These are phyloP conservation scores for Ogataea henricii DNA, from an alignment of 805 yeast genomes.

Conservation along the genomic window DNA sequence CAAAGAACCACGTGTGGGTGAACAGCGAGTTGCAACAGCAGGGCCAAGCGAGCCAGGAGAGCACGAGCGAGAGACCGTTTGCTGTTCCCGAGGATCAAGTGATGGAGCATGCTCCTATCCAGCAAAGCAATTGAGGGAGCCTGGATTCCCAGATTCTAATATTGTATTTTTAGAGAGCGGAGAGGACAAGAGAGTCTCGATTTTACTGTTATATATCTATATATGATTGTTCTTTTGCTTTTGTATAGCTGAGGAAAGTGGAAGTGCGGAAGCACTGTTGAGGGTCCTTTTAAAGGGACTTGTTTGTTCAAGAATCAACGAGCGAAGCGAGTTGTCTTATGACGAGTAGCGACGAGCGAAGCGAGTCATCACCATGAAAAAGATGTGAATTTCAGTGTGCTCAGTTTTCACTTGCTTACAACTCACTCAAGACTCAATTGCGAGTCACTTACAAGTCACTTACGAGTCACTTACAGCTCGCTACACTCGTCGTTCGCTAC, in stretches of 20 bases:
- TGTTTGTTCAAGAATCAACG: background rate
- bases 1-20: conserved; percentile 36
- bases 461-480: background rate
- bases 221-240: conserved; percentile 1
- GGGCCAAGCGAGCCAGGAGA: conserved; percentile 20
- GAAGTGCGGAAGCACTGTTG: background rate
- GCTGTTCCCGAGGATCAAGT: conserved; percentile 77
- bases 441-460: no score
- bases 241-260: conserved; percentile 6
- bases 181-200: background rate
- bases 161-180: conserved; percentile 6
- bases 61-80: conserved; percentile 65
- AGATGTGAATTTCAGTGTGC: no score
- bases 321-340: no score
- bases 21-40: conserved; percentile 21
- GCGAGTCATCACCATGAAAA: background rate
- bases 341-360: background rate
- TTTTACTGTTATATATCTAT: background rate
- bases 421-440: no score
- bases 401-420: no score
- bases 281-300: background rate
- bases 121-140: conserved; percentile 5
- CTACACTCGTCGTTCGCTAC: background rate
- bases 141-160: background rate
- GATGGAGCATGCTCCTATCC: conserved; percentile 58